Conservation (phyloP, 2,329 filamentous ascomycete genomes). For the Geosmithia flava region DNA sequence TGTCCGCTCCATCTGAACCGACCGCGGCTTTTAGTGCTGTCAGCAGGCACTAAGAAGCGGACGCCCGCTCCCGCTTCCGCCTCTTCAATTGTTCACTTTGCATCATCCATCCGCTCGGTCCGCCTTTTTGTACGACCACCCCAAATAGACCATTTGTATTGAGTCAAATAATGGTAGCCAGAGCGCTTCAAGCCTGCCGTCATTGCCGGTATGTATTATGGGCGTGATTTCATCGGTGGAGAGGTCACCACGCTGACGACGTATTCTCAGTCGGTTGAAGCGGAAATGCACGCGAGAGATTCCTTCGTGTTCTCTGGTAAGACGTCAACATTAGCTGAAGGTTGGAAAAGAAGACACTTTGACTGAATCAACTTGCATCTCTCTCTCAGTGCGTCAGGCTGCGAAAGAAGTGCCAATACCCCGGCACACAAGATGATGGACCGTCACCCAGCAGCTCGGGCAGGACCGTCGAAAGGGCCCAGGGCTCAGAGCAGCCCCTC, state of each 20-base stretch:
- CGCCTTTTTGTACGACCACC: neutral
- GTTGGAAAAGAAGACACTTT: no score
- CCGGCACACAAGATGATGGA: neutral
- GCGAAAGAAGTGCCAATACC: constrained; percentile 2
- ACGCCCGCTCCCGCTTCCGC: neutral
- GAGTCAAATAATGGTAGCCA: neutral
- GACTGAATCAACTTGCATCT: neutral
- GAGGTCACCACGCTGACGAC: neutral
- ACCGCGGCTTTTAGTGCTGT: no score
- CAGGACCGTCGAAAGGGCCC: neutral
- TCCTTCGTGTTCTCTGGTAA: constrained; percentile 7
- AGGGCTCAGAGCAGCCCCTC: neutral
- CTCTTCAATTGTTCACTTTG: neutral
- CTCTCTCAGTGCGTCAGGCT: constrained; percentile 1
- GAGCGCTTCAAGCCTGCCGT: neutral
- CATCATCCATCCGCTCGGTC: neutral
- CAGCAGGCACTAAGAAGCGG: neutral
- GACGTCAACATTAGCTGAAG: no score
- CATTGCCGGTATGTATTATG: neutral
- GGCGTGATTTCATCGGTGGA: no score
- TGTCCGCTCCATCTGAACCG: neutral
- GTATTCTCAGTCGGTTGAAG: constrained; percentile 6
- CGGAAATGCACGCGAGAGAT: constrained; percentile 7
- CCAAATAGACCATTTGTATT: no score
- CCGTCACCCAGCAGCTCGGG: neutral